These are phyloP conservation scores for Musa acuminata DNA, from an alignment of 176 grass and related monocot genomes.

Conservation along the genomic window DNA sequence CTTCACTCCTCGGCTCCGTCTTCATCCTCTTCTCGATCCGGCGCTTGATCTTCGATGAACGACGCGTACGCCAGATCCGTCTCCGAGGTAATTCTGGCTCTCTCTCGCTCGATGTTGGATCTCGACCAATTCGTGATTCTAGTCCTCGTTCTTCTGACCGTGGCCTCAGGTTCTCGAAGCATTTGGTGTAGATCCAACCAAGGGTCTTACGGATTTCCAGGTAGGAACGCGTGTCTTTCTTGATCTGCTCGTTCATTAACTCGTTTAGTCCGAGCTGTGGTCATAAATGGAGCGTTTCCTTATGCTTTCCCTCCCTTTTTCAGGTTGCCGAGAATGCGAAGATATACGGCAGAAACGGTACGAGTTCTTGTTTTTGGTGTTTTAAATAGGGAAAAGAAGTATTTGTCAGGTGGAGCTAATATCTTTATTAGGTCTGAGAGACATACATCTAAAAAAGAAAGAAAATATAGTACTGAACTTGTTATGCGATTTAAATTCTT, in stretches of 20 bases:
- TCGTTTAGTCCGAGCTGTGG: neutral
- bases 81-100: slow-evolving; percentile 45
- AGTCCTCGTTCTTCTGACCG: neutral
- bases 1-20: neutral
- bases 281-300: neutral
- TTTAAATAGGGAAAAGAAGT: neutral
- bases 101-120: neutral
- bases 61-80: slow-evolving; percentile 85
- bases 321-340: slow-evolving; percentile 65
- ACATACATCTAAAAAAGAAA: no score
- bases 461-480: neutral
- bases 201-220: slow-evolving; percentile 85
- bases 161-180: slow-evolving; percentile 68
- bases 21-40: neutral
- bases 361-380: neutral
- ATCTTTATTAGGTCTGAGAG: no score
- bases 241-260: neutral
- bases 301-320: slow-evolving; percentile 26
- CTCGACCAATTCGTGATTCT: neutral
- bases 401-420: neutral
- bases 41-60: slow-evolving; percentile 44
- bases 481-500: neutral
- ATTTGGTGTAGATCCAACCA: slow-evolving; percentile 71
- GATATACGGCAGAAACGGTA: slow-evolving; percentile 81
- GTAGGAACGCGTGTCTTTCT: slow-evolving; percentile 25